Percentiles rank a stretch among this genome's conserved stretches.
These are phyloP conservation scores for Penicillium expansum DNA, from an alignment of 2,329 filamentous ascomycete genomes.

Conservation along the genomic window DNA sequence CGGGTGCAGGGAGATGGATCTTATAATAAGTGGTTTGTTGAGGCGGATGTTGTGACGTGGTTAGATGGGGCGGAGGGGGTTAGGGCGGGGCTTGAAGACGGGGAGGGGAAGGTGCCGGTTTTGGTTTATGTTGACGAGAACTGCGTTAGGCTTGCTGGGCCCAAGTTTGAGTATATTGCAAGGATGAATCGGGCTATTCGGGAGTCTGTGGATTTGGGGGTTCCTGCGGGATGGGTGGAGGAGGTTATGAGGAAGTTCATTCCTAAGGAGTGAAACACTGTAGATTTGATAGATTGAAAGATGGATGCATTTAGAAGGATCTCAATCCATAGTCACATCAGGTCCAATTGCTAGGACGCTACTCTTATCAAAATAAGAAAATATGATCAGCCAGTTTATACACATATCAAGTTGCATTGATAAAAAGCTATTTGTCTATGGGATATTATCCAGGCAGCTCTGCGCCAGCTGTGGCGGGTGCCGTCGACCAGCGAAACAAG, in stretches of 20 bases:
- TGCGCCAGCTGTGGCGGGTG: conserved; percentile 8
- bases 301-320: background rate
- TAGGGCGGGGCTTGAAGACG: conserved; percentile 3
- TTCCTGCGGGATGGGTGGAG: conserved; percentile 36
- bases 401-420: conserved; percentile 6
- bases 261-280: conserved; percentile 17
- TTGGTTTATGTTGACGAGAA: conserved; percentile 46
- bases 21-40: conserved; percentile 42
- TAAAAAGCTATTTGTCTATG: conserved; percentile 19
- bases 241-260: conserved; percentile 42
- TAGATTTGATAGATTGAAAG: background rate
- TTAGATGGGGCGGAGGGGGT: conserved; percentile 25
- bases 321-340: background rate
- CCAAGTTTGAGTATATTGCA: conserved; percentile 41
- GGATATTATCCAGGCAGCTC: conserved; percentile 13
- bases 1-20: conserved; percentile 33
- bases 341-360: background rate
- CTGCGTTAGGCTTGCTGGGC: conserved; percentile 31
- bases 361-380: background rate
- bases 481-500: conserved; percentile 10
- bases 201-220: conserved; percentile 38
- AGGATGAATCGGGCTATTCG: conserved; percentile 45
- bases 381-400: background rate
- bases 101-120: conserved; percentile 21
- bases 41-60: conserved; percentile 32